phyloP scores from a whole-genome alignment of 257 asterid genomes.

The Mitragyna speciosa region DNA sequence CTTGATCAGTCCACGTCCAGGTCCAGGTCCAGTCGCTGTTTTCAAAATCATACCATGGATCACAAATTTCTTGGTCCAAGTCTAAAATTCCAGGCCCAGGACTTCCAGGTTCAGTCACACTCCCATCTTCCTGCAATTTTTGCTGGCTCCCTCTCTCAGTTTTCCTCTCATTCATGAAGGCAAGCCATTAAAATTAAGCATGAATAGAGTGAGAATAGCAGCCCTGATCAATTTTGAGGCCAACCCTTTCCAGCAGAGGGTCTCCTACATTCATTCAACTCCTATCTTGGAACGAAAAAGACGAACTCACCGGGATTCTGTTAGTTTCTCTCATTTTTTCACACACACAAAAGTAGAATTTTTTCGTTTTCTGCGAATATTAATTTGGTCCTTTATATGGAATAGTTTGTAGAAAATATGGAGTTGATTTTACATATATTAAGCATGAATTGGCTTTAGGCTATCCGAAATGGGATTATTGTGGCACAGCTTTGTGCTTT shows the following conservation, averaged over 20 bases:
- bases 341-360: neutral
- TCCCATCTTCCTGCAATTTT: too few relatives aligned
- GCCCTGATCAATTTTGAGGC: constrained; percentile 46
- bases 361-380: neutral
- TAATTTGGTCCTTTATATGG: neutral
- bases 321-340: constrained; percentile 27
- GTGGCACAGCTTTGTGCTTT: constrained; percentile 29
- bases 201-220: constrained; percentile 54
- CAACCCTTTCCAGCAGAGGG: constrained; percentile 48
- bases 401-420: neutral
- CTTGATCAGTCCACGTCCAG: too few relatives aligned
- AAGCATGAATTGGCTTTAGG: neutral
- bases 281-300: constrained; percentile 70
- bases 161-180: neutral
- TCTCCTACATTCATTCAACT: constrained; percentile 59
- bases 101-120: too few relatives aligned
- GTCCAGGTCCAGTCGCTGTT: too few relatives aligned
- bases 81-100: too few relatives aligned
- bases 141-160: neutral
- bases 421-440: neutral
- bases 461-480: constrained; percentile 3
- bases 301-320: constrained; percentile 63
- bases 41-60: too few relatives aligned
- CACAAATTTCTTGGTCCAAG: too few relatives aligned
- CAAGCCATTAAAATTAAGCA: constrained; percentile 15